Evolutionary conservation across 495 filamentous ascomycete species (phyloP), one percentile per base, ranked within the genome.

Genomic region (Clavariopsis aquatica): DNA sequence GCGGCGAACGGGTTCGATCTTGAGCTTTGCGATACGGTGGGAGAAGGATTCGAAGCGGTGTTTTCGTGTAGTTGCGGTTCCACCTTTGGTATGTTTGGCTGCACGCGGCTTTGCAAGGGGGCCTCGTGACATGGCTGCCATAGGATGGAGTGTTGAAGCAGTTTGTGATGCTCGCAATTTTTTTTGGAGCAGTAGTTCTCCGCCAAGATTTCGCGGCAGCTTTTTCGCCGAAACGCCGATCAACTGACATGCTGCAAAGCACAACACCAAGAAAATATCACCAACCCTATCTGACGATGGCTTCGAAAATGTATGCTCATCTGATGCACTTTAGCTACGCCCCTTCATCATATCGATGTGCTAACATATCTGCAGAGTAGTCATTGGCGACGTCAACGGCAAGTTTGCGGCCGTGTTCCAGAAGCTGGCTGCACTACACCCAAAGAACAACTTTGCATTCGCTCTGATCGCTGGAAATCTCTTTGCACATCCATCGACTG

Each of bases 41-140:
- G 90, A 92, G 77, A 99, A 99, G 52, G 87, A 85, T 79, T 99
- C 89, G 83, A 91, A 98, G 75, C 89, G 83, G 74, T 96, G 90
- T 29, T 87, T 86, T 68, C 89, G 92, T 65, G 86, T 86, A 29
- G 92, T 89, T 65, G 80, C 78, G 9, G 92, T 96, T 65, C 84
- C 78, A 9, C 81, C 69, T 52, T 71, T 74, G 55, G 61, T 65
- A 4, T 76, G 79, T 70, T 78, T 88, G 87, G 62, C 17, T 4
- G 53, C n/a, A 8, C 57, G 49, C 26, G 57, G 80, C 77, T 88
- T 90, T 23, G 78, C 76, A 70, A 87, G 86, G 69, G 84, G 84
- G 61, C 85, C 85, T 62, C 85, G 84, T 58, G 83, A 81, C 64
- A 80, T 81, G 41, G 62, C 64, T 12, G 73, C 70, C 73, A 75